Evolutionary conservation across 495 filamentous ascomycete species (phyloP).

Genomic region (Entonaema liquescens): DNA sequence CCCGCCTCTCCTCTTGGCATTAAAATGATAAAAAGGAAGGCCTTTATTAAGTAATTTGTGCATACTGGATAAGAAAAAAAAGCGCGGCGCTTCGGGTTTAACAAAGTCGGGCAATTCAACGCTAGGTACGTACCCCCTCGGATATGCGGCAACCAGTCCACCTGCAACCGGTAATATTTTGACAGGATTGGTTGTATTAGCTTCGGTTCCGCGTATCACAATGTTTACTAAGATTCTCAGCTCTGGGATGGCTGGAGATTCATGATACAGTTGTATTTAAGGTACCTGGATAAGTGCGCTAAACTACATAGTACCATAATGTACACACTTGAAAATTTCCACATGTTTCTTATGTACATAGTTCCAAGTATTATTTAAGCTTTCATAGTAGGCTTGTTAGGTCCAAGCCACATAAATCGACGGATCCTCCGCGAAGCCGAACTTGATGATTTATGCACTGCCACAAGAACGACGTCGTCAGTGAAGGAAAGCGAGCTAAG

Average conservation of each 20-base stretch:
- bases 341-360: too few species aligned
- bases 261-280: neutral
- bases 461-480: conserved; percentile 44
- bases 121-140: neutral
- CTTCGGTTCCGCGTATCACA: neutral
- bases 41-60: too few species aligned
- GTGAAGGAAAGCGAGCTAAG: conserved; percentile 1
- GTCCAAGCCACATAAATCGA: conserved; percentile 44
- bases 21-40: neutral
- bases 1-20: conserved; percentile 5
- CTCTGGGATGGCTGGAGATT: neutral
- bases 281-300: neutral
- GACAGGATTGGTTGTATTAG: neutral
- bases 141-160: conserved; percentile 12
- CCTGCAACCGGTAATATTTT: neutral
- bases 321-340: neutral
- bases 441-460: conserved; percentile 39
- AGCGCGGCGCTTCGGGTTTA: conserved; percentile 8
- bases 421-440: conserved; percentile 29
- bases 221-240: conserved; percentile 4
- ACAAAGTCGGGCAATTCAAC: neutral
- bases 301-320: neutral
- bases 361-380: too few species aligned
- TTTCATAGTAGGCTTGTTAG: neutral
- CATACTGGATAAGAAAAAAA: neutral